A percentile compares a stretch with the other conserved stretches of the same genome.
Conservation (phyloP, 768 basidiomycete species). For the Pulveroboletus frians region DNA sequence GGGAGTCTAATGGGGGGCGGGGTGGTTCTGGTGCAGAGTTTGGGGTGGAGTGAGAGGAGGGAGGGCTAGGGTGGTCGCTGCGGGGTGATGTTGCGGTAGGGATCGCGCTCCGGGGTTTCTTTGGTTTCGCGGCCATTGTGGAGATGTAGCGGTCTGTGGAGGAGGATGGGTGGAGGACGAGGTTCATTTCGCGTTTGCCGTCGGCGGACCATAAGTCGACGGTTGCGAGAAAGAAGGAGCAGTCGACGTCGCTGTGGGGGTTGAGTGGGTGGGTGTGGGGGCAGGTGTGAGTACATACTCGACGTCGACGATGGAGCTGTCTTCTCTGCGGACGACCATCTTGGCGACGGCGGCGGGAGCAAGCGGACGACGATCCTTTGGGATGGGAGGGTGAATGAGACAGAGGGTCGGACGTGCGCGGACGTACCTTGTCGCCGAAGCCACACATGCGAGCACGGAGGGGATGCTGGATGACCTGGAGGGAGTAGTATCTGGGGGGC, state of each 20-base stretch:
- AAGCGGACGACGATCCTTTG: constrained; percentile 84
- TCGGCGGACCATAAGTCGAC: constrained; percentile 92
- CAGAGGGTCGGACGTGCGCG: constrained; percentile 5
- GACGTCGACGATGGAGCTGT: constrained; percentile 63
- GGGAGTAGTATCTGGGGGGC: constrained; percentile 61
- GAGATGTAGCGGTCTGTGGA: constrained; percentile 65
- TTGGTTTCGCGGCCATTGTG: constrained; percentile 32
- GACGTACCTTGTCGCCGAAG: constrained; percentile 86
- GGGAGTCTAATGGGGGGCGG: constrained; percentile 36
- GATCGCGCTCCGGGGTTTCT: constrained; percentile 31
- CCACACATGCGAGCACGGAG: constrained; percentile 92
- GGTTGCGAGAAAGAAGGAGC: constrained; percentile 83
- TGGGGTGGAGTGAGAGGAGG: constrained; percentile 44
- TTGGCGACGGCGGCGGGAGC: constrained; percentile 88
- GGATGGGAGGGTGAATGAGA: constrained; percentile 11
- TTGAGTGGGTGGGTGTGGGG: constrained; percentile 3
- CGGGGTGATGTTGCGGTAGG: constrained; percentile 32
- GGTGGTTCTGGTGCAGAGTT: constrained; percentile 39
- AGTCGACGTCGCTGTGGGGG: constrained; percentile 66
- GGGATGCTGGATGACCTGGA: constrained; percentile 85
- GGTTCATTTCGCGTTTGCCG: constrained; percentile 77
- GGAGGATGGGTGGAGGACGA: constrained; percentile 82
- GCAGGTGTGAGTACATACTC: constrained; percentile 54
- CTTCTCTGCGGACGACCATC: constrained; percentile 67
- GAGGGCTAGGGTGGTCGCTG: constrained; percentile 41